phyloP scores from a whole-genome alignment of 192 early-diverging fungal species.

The Neocallimastix lanati region DNA sequence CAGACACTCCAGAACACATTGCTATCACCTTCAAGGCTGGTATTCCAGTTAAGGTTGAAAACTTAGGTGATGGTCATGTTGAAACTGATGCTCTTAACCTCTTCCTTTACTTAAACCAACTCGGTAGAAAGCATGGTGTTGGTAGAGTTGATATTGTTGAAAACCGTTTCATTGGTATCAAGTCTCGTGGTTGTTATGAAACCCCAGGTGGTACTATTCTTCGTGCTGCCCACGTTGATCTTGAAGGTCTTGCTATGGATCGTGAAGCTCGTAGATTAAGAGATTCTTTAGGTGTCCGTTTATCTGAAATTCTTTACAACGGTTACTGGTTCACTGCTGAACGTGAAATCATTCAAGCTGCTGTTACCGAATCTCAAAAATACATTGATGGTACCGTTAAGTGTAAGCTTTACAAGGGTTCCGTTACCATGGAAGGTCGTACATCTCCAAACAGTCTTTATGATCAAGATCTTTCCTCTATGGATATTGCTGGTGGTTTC shows the following conservation, averaged over 20 bases:
- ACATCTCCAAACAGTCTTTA: constrained; percentile 60
- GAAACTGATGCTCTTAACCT: constrained; percentile 56
- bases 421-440: constrained; percentile 73
- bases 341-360: constrained; percentile 69
- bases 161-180: constrained; percentile 97
- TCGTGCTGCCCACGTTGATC: constrained; percentile 82
- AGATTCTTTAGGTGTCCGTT: constrained; percentile 31
- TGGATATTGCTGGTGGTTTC: constrained; percentile 84
- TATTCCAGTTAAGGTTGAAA: constrained; percentile 74
- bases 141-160: constrained; percentile 99
- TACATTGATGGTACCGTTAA: constrained; percentile 82
- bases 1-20: constrained; percentile 88
- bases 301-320: constrained; percentile 80
- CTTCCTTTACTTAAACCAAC: constrained; percentile 88
- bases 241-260: constrained; percentile 88
- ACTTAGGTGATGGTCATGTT: constrained; percentile 40
- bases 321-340: constrained; percentile 95
- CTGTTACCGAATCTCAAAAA: constrained; percentile 67
- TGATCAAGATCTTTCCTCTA: constrained; percentile 85
- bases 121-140: constrained; percentile 91
- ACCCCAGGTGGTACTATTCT: constrained; percentile 94
- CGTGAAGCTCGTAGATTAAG: constrained; percentile 84
- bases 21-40: constrained; percentile 75
- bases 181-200: constrained; percentile 98
- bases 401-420: constrained; percentile 91